Evolutionary conservation across 305 asterid species (phyloP).

Genomic region (Stenogyne calaminthoides): DNA sequence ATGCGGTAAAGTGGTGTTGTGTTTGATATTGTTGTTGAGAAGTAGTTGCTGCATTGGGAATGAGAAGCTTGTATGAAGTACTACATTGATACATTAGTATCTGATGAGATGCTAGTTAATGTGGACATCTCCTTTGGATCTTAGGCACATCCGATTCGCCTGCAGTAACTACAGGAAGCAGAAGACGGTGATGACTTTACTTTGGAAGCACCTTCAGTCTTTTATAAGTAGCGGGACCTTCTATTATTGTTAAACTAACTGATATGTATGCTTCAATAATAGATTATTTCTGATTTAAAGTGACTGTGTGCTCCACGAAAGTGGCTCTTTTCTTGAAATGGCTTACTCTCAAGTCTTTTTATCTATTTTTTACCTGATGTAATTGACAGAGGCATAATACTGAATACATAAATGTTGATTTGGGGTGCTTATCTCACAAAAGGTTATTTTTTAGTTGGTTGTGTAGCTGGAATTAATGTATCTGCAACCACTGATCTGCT

Average conservation of each 20-base stretch:
- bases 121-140: neutral
- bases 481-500: too few relatives aligned
- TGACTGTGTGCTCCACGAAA: neutral
- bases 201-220: slow-evolving; percentile 5
- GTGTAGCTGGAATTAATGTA: neutral
- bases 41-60: neutral
- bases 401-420: neutral
- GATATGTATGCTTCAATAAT: neutral
- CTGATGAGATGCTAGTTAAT: slow-evolving; percentile 3
- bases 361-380: neutral
- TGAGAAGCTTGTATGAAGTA: neutral
- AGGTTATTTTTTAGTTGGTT: neutral
- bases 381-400: neutral
- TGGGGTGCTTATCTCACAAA: neutral
- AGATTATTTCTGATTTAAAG: neutral
- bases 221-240: neutral
- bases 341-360: neutral
- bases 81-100: neutral
- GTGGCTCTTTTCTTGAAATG: neutral
- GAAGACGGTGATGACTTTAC: neutral
- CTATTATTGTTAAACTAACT: neutral
- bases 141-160: neutral
- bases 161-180: too few relatives aligned
- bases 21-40: slow-evolving; percentile 2
- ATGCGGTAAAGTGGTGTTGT: neutral